These are phyloP conservation scores for Lotus japonicus DNA, from an alignment of 306 rosid species.

Conservation along the genomic window DNA sequence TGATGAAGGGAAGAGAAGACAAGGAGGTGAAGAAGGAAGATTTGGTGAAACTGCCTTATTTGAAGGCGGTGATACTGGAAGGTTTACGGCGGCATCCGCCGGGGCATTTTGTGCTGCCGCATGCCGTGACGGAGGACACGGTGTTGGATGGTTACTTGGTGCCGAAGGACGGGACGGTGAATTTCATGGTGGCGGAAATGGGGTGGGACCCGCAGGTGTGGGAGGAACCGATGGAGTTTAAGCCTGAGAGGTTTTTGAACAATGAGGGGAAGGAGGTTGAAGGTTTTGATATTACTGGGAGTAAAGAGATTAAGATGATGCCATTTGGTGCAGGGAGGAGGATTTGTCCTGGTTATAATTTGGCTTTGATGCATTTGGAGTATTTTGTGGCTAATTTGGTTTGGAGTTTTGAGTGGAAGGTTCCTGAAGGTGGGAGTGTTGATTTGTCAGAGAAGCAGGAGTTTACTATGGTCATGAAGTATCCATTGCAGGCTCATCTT, in stretches of 20 bases:
- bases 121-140: constrained; percentile 20
- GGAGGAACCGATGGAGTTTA: constrained; percentile 38
- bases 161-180: constrained; percentile 13
- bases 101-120: constrained; percentile 30
- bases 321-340: constrained; percentile 46
- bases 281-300: constrained; percentile 24
- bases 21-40: constrained; percentile 34
- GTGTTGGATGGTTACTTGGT: constrained; percentile 17
- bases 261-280: not conserved
- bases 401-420: constrained; percentile 36
- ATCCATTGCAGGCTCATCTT: constrained; percentile 23
- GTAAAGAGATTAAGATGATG: constrained; percentile 40
- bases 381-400: constrained; percentile 41
- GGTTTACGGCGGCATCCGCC: constrained; percentile 42
- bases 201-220: constrained; percentile 40
- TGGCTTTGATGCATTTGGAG: constrained; percentile 34
- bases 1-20: not conserved
- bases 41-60: constrained; percentile 7
- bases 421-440: constrained; percentile 1
- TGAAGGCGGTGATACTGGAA: constrained; percentile 35
- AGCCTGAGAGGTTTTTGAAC: constrained; percentile 33
- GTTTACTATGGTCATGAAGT: constrained; percentile 33
- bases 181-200: constrained; percentile 45
- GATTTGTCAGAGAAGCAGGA: constrained; percentile 33
- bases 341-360: constrained; percentile 31